Conservation (phyloP, 495 filamentous ascomycete genomes). For the Podospora bellae-mahoneyi region DNA sequence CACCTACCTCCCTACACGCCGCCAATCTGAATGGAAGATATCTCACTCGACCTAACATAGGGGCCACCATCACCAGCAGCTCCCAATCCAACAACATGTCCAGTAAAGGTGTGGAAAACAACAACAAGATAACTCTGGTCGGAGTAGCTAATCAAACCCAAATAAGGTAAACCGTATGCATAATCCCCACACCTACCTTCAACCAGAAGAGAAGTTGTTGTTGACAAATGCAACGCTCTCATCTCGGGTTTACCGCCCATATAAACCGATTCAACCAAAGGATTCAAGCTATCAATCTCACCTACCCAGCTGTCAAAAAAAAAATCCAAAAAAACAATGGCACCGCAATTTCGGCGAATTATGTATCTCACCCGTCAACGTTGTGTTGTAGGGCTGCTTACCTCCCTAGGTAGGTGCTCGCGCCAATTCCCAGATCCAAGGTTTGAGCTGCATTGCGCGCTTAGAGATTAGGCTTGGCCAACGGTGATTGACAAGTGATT, state of each 20-base stretch:
- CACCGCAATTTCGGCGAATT: not conserved
- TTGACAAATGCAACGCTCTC: not conserved
- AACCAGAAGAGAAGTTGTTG: not conserved
- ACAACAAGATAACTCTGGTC: not conserved
- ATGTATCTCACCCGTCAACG: not conserved
- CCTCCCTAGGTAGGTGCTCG: not conserved
- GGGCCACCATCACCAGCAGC: not conserved
- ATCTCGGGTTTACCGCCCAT: not conserved
- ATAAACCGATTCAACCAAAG: not conserved
- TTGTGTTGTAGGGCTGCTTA: not conserved
- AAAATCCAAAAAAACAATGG: not conserved
- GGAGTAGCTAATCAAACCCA: not conserved
- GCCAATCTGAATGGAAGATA: too few species aligned
- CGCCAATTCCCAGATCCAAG: not conserved
- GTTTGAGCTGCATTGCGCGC: not conserved
- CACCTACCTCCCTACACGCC: too few species aligned
- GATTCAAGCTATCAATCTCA: not conserved
- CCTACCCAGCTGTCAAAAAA: not conserved
- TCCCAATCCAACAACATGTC: not conserved
- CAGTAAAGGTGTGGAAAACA: not conserved
- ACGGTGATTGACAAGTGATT: not conserved
- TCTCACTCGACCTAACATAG: too few species aligned
- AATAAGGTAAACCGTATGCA: not conserved
- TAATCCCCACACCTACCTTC: not conserved
- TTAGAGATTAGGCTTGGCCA: not conserved